Conservation (phyloP, 2,329 filamentous ascomycete species). For the Colletotrichum agaves region DNA sequence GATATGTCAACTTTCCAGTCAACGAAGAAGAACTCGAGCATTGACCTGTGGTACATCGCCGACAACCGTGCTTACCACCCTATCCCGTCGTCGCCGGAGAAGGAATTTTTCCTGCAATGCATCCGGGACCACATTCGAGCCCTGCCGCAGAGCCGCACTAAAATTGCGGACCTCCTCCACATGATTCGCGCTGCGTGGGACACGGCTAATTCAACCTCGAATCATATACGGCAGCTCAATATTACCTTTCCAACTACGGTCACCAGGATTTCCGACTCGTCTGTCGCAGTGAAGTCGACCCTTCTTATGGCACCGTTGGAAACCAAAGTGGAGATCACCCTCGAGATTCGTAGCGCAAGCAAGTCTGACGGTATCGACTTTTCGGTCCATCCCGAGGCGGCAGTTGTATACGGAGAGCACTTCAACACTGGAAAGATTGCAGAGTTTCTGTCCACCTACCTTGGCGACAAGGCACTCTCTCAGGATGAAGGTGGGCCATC, state of each 20-base stretch:
- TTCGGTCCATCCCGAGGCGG: constrained; percentile 63
- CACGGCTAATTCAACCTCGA: constrained; percentile 66
- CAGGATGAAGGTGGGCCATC: constrained; percentile 48
- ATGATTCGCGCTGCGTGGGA: constrained; percentile 74
- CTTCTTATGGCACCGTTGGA: constrained; percentile 72
- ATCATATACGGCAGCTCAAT: constrained; percentile 70
- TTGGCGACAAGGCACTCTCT: constrained; percentile 49
- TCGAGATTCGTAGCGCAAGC: constrained; percentile 64
- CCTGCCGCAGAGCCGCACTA: constrained; percentile 67
- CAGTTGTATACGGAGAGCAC: constrained; percentile 79
- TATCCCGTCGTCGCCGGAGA: constrained; percentile 69
- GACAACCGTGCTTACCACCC: constrained; percentile 64
- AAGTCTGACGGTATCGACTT: constrained; percentile 64
- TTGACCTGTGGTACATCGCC: constrained; percentile 78
- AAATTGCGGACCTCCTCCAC: constrained; percentile 66
- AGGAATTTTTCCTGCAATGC: constrained; percentile 79
- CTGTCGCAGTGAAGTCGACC: constrained; percentile 68
- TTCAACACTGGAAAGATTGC: constrained; percentile 80
- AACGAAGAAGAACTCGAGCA: constrained; percentile 59
- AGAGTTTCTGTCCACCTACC: constrained; percentile 72
- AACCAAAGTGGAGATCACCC: constrained; percentile 74
- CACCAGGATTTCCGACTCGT: constrained; percentile 71
- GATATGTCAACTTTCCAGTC: constrained; percentile 70
- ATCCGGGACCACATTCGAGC: constrained; percentile 75
- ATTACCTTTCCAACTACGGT: constrained; percentile 73